Percentiles rank a stretch among this genome's conserved stretches.
Conservation (phyloP, 345 rosid genomes). For the Kandelia obovata region DNA sequence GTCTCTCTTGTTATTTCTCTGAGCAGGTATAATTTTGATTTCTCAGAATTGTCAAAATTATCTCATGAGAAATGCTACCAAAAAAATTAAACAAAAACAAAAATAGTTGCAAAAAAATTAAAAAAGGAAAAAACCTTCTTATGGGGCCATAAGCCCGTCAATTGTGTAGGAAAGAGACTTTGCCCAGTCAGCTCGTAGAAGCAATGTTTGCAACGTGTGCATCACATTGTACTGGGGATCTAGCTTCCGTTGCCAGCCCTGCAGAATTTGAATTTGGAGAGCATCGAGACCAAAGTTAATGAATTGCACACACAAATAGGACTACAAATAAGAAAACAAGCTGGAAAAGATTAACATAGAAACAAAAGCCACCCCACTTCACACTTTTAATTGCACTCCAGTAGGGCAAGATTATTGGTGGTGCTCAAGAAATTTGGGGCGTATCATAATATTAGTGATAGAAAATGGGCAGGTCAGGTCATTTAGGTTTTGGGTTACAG, state of each 20-base stretch:
- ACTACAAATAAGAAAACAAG: neutral
- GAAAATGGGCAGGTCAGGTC: too few relatives aligned
- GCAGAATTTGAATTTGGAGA: slow-evolving; percentile 1
- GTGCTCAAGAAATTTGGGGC: too few relatives aligned
- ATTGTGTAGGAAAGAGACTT: slow-evolving; percentile 88
- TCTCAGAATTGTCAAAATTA: slow-evolving; percentile 26
- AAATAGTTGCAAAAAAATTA: neutral
- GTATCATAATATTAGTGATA: too few relatives aligned
- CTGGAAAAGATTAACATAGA: neutral
- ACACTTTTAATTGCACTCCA: too few relatives aligned
- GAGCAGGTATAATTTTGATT: neutral
- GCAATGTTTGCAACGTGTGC: slow-evolving; percentile 69
- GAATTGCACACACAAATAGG: neutral
- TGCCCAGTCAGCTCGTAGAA: slow-evolving; percentile 88
- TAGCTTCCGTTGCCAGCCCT: slow-evolving; percentile 99
- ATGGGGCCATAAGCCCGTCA: slow-evolving; percentile 97
- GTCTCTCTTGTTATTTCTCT: slow-evolving; percentile 12
- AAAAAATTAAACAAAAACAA: neutral
- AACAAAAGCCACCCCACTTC: too few relatives aligned
- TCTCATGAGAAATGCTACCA: slow-evolving; percentile 22
- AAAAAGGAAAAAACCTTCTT: slow-evolving; percentile 18
- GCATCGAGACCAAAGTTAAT: neutral
- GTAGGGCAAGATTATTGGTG: too few relatives aligned
- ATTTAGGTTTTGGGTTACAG: too few relatives aligned
- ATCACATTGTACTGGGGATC: slow-evolving; percentile 87